Conservation (phyloP, 306 rosid species). For the Fagus sylvatica region DNA sequence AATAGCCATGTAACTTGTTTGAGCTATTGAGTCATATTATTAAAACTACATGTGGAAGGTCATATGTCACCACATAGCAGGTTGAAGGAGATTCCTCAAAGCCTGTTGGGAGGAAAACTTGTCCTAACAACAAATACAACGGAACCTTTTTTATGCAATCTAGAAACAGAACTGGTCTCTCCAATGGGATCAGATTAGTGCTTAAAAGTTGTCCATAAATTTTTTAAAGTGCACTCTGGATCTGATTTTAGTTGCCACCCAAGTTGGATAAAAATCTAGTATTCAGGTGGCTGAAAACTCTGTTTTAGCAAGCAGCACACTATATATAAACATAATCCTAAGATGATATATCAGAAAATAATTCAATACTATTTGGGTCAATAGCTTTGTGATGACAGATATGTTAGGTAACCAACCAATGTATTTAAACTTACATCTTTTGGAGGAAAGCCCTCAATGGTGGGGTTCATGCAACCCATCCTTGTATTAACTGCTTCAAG, state of each 20-base stretch:
- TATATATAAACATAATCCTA: neutral
- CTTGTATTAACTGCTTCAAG: constrained; percentile 88
- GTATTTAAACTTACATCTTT: constrained; percentile 64
- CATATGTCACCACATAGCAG: no score
- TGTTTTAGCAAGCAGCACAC: neutral
- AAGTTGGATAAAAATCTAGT: neutral
- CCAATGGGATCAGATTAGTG: neutral
- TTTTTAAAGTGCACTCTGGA: neutral
- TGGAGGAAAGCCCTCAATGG: constrained; percentile 56
- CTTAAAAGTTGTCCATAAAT: neutral
- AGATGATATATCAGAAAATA: neutral
- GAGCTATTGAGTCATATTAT: no score
- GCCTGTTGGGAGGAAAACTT: no score
- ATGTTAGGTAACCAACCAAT: constrained; percentile 5
- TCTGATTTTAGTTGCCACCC: neutral
- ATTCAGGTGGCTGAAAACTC: neutral
- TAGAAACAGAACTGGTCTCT: neutral
- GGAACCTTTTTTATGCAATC: neutral
- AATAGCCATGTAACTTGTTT: no score
- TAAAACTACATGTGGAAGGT: no score
- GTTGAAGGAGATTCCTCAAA: no score
- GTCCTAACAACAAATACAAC: neutral
- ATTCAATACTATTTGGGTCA: neutral
- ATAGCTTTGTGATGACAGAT: constrained; percentile 12
- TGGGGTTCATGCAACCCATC: constrained; percentile 39